phyloP scores from a whole-genome alignment of 805 yeast species.

The Yamadazyma tumulicola region DNA sequence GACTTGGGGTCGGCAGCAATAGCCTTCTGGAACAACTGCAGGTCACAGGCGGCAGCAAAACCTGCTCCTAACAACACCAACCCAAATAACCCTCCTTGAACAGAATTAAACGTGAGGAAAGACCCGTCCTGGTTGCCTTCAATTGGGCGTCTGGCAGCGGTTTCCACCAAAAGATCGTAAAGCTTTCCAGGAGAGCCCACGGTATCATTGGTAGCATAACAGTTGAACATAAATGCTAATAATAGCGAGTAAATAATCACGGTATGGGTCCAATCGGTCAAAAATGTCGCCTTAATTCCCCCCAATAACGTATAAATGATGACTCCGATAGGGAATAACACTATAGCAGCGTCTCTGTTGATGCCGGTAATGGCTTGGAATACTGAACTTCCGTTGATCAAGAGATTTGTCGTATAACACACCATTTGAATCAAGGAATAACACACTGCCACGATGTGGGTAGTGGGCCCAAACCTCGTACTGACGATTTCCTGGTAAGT shows the following conservation, averaged over 20 bases:
- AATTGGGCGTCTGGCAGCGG: conserved; percentile 13
- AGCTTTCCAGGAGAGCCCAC: conserved; percentile 45
- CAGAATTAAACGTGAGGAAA: conserved; percentile 17
- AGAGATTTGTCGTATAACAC: conserved; percentile 27
- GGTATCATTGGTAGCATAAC: conserved; percentile 28
- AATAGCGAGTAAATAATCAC: conserved; percentile 41
- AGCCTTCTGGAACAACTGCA: conserved; percentile 23
- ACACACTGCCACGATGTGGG: conserved; percentile 17
- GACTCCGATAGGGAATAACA: conserved; percentile 55
- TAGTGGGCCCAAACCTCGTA: conserved; percentile 32
- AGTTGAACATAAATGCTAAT: conserved; percentile 18
- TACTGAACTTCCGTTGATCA: conserved; percentile 45
- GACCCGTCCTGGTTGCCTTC: conserved; percentile 12
- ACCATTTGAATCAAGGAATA: conserved; percentile 37
- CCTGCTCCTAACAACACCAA: conserved; percentile 12
- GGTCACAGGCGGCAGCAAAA: conserved; percentile 18
- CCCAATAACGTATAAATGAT: conserved; percentile 73
- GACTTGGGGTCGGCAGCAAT: conserved; percentile 23
- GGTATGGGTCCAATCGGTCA: conserved; percentile 73
- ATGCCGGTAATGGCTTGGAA: conserved; percentile 41
- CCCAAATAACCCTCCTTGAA: conserved; percentile 22
- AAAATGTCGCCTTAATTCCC: conserved; percentile 77
- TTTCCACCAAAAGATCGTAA: conserved; percentile 39
- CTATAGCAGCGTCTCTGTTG: conserved; percentile 43
- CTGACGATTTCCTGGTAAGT: conserved; percentile 37